These are phyloP conservation scores for Musa itinerans DNA, from an alignment of 176 grass and related monocot species.

Conservation along the genomic window DNA sequence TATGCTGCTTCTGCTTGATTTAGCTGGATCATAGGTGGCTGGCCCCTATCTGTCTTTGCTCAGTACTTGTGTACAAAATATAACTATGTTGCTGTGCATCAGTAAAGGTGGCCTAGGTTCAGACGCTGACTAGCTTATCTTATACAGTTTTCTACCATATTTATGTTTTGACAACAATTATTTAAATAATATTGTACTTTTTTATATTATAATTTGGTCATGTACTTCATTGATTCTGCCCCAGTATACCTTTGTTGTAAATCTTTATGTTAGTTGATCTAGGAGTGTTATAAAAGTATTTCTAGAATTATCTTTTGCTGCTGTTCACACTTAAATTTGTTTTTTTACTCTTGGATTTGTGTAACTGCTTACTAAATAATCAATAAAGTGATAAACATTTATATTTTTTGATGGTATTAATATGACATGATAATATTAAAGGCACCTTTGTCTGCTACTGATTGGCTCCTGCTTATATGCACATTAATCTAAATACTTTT, in stretches of 20 bases:
- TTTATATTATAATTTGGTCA: background rate
- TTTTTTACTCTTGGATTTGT: background rate
- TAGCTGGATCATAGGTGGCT: background rate
- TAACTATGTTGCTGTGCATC: too few relatives aligned
- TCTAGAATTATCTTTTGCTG: background rate
- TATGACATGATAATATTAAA: background rate
- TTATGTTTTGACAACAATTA: background rate
- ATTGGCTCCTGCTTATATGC: background rate
- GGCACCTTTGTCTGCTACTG: background rate
- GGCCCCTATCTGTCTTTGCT: too few relatives aligned
- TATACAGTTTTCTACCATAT: background rate
- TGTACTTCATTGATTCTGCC: background rate
- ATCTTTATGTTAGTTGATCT: background rate
- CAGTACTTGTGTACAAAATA: too few relatives aligned
- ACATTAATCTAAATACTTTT: background rate
- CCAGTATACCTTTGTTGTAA: background rate
- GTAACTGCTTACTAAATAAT: background rate
- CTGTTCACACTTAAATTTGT: background rate
- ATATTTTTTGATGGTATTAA: background rate
- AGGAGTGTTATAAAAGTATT: background rate
- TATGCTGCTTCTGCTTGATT: slow-evolving; percentile 10
- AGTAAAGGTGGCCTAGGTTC: background rate
- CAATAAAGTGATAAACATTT: background rate
- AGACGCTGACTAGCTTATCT: background rate
- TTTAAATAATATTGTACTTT: background rate